Evolutionary conservation across 176 grass and related monocot genomes (phyloP).

Genomic region (Triticum dicoccoides): DNA sequence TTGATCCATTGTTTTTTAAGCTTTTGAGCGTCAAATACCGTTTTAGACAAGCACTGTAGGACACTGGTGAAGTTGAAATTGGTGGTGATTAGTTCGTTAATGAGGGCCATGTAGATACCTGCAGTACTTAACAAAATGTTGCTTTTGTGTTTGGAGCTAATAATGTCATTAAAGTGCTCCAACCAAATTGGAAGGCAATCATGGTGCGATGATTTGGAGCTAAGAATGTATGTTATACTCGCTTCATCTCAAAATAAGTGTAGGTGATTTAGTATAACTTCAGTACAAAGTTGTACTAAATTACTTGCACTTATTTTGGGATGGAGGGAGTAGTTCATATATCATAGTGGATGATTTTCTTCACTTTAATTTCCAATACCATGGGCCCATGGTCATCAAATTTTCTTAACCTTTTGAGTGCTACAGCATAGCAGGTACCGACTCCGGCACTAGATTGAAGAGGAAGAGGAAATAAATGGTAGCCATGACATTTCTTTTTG

Average conservation of each 20-base stretch:
- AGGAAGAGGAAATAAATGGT: conserved; percentile 73
- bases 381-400: background rate
- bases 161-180: conserved; percentile 62
- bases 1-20: background rate
- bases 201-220: background rate
- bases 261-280: too few species aligned
- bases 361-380: background rate
- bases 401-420: conserved; percentile 80
- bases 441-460: conserved; percentile 64
- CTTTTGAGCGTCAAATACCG: too few species aligned
- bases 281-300: too few species aligned
- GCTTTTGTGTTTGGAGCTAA: conserved; percentile 84
- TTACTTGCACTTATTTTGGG: too few species aligned
- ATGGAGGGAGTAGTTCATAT: too few species aligned
- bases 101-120: conserved; percentile 76
- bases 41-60: conserved; percentile 44
- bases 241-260: too few species aligned
- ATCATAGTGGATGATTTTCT: background rate
- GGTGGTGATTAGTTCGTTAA: conserved; percentile 70
- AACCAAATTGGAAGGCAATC: conserved; percentile 73
- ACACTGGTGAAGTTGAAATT: conserved; percentile 71
- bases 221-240: too few species aligned
- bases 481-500: conserved; percentile 74
- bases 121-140: conserved; percentile 77
- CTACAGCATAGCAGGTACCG: conserved; percentile 72